phyloP scores from a whole-genome alignment of 1,139 yeast genomes.

The Pichia sp. region DNA sequence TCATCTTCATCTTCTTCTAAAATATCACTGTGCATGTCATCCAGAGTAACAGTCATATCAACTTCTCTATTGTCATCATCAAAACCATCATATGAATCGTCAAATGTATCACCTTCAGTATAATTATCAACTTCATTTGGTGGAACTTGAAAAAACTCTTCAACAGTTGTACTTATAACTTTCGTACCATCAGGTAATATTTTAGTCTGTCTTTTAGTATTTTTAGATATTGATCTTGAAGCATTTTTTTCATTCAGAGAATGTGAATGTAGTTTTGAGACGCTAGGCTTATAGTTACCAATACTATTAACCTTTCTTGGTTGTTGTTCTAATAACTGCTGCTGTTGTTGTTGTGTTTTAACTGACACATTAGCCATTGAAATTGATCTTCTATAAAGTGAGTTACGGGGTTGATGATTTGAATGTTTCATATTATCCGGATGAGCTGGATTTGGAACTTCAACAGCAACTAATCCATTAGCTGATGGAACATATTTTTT shows the following conservation, averaged over 20 bases:
- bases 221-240: slow-evolving; percentile 7
- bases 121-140: slow-evolving; percentile 5
- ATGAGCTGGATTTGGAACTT: slow-evolving; percentile 35
- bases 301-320: neutral
- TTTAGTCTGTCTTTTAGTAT: slow-evolving; percentile 10
- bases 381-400: slow-evolving; percentile 7
- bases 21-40: slow-evolving; percentile 4
- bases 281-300: neutral
- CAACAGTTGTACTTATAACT: slow-evolving; percentile 15
- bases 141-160: slow-evolving; percentile 9
- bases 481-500: slow-evolving; percentile 44
- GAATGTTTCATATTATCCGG: slow-evolving; percentile 18
- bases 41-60: slow-evolving; percentile 11
- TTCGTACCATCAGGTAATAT: slow-evolving; percentile 15
- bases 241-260: neutral
- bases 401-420: slow-evolving; percentile 9
- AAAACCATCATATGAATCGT: slow-evolving; percentile 15
- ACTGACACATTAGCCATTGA: slow-evolving; percentile 3
- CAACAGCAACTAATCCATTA: slow-evolving; percentile 40
- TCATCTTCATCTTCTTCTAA: neutral
- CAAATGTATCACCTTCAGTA: slow-evolving; percentile 4
- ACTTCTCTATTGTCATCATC: slow-evolving; percentile 9
- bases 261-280: neutral
- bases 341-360: neutral
- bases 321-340: neutral